phyloP scores from a whole-genome alignment of 2,329 filamentous ascomycete species.

The Periconia digitata region DNA sequence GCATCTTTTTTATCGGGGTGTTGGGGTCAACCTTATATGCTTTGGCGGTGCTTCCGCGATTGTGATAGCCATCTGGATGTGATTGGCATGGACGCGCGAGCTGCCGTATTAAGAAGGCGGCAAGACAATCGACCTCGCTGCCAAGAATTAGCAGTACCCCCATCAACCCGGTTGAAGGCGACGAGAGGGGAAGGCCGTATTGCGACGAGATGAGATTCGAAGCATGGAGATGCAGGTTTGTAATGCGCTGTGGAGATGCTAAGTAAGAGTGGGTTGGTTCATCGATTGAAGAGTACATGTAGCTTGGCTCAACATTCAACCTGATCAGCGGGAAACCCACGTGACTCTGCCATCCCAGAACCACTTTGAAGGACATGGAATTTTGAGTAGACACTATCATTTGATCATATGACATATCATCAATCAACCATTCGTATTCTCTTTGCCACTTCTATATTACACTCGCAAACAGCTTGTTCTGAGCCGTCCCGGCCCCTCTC shows the following conservation, averaged over 20 bases:
- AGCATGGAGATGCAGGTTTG: too few species aligned
- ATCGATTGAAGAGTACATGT: too few species aligned
- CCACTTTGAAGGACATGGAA: too few species aligned
- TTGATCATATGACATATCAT: not conserved
- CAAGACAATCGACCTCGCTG: constrained; percentile 28
- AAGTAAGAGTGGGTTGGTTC: too few species aligned
- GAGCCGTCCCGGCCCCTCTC: not conserved
- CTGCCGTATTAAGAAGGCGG: constrained; percentile 41
- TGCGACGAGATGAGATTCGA: not conserved
- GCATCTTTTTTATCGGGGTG: not conserved
- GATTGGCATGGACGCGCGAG: constrained; percentile 26
- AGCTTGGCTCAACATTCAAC: too few species aligned
- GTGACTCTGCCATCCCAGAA: too few species aligned
- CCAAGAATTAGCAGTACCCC: constrained; percentile 26
- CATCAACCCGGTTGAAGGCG: constrained; percentile 32
- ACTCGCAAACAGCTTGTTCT: not conserved
- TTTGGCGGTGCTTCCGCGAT: not conserved
- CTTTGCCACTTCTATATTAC: not conserved
- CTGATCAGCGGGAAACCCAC: too few species aligned
- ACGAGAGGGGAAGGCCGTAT: not conserved
- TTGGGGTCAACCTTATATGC: constrained; percentile 20
- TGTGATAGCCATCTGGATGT: constrained; percentile 19
- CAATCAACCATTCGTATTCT: not conserved
- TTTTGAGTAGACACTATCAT: not conserved
- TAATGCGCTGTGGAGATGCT: too few species aligned